Evolutionary conservation across 1,139 yeast species (phyloP).

Genomic region (Zygoascus sp.): DNA sequence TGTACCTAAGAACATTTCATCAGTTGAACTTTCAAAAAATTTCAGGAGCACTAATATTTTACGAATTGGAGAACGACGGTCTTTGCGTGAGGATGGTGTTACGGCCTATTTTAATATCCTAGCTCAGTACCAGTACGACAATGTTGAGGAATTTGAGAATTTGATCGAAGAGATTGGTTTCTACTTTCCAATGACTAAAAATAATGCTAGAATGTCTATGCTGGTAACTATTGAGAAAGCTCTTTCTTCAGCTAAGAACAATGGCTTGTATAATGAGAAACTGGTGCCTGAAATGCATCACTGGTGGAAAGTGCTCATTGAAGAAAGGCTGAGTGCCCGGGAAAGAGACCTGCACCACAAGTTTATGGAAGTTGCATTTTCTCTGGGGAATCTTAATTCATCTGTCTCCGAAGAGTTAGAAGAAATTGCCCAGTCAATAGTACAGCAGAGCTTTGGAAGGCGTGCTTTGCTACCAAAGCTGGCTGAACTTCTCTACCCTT

Average conservation of each 20-base stretch:
- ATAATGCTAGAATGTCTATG: conserved; percentile 3
- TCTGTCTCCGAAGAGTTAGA: conserved; percentile 17
- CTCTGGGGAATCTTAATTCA: conserved; percentile 29
- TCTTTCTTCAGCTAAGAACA: not conserved
- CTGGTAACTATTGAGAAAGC: not conserved
- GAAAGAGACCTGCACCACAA: conserved; percentile 60
- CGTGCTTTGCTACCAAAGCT: conserved; percentile 64
- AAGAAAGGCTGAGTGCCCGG: conserved; percentile 58
- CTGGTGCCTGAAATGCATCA: conserved; percentile 9
- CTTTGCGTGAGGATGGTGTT: conserved; percentile 2
- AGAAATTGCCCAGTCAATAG: conserved; percentile 24
- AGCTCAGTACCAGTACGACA: not conserved
- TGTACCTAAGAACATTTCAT: not conserved
- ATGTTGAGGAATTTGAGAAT: conserved; percentile 1
- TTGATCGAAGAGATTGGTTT: conserved; percentile 5
- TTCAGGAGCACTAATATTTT: conserved; percentile 3
- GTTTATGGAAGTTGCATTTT: conserved; percentile 48
- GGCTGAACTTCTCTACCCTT: conserved; percentile 42
- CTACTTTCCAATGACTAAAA: conserved; percentile 10
- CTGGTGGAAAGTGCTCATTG: conserved; percentile 58
- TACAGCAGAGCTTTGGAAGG: conserved; percentile 53
- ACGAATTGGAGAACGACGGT: conserved; percentile 3
- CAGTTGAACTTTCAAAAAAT: not conserved
- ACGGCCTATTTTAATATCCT: conserved; percentile 8
- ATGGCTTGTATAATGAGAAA: conserved; percentile 9